Evolutionary conservation across 495 filamentous ascomycete species (phyloP), one percentile per base, ranked within the genome.

Genomic region (Lasiosphaeria hispida): DNA sequence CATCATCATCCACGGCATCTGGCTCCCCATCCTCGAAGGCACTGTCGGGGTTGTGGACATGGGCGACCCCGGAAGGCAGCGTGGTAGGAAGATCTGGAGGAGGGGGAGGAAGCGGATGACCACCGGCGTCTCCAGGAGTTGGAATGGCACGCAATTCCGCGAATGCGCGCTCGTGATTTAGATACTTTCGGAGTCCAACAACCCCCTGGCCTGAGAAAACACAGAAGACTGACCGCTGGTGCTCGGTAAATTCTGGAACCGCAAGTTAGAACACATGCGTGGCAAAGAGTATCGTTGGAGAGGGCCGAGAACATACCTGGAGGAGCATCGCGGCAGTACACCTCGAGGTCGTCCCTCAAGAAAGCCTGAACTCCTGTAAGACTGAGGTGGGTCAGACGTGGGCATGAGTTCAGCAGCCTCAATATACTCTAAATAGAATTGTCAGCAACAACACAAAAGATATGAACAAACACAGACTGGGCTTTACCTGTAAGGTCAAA

Each of bases 171-270:
- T 76, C 66, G 13, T 64, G 49, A 61, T 95, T 96, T 35, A 98
- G 78, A 64, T 89, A 85, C 19, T 83, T 75, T 19, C 95, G 90
- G 4, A 99, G 82, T 47, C 80, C 79, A 35, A 77, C 77, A 30
- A 99, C 95, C 17, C 92, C 92, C 37, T 83, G 77, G 9, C 95
- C 94, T 14, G 91, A 96, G 72, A 97, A 99, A 41, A 99, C 95
- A 69, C 95, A 99, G 70, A 95, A 99, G 17, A 97, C 91, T 8
- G 89, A 85, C 54, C 94, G 86, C 69, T 99, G 94, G 65, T 96
- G 91, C 7, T 93, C 87, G 35, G 92, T 97, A 68, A 99, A 99
- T 73, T 97, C 95, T 87, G 48, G 18, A 51, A 7, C 44, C n/a
- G 37, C 23, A 30, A 30, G 23, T 30, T 30, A 30, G 73, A 59